Evolutionary conservation across 352 stramenopile genomes (phyloP).

Genomic region (Saprolegnia parasitica): DNA sequence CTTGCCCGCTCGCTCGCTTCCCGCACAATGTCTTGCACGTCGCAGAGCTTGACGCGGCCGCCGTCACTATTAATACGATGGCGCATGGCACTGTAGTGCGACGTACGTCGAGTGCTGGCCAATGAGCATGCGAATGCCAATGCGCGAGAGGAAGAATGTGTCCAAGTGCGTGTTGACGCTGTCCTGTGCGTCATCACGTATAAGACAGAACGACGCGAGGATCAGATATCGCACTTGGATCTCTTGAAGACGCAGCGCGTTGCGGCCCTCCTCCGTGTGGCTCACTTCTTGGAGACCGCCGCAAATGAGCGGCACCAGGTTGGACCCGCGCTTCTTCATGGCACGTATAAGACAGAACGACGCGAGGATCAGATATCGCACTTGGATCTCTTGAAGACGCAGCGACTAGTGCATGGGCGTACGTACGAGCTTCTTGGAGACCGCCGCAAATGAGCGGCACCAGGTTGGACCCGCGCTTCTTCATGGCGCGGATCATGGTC

Average conservation of each 20-base stretch:
- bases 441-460: conserved; percentile 76
- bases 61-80: too few species aligned
- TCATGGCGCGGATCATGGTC: conserved; percentile 47
- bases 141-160: conserved; percentile 97
- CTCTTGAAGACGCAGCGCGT: conserved; percentile 49
- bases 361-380: background rate
- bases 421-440: conserved; percentile 49
- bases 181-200: too few species aligned
- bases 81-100: too few species aligned
- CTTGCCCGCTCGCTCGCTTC: conserved; percentile 51
- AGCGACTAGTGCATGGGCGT: conserved; percentile 38
- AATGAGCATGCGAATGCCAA: conserved; percentile 99
- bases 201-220: too few species aligned
- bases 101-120: conserved; percentile 83
- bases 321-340: conserved; percentile 52
- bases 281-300: conserved; percentile 66
- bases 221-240: conserved; percentile 36
- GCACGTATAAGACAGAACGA: too few species aligned
- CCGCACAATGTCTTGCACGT: conserved; percentile 62
- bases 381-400: conserved; percentile 51
- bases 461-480: conserved; percentile 56
- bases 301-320: conserved; percentile 76
- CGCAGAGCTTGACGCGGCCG: conserved; percentile 64
- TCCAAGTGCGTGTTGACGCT: conserved; percentile 87
- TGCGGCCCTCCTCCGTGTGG: conserved; percentile 53